phyloP scores from a whole-genome alignment of 306 rosid species.

The Cucurbita argyrosperma region DNA sequence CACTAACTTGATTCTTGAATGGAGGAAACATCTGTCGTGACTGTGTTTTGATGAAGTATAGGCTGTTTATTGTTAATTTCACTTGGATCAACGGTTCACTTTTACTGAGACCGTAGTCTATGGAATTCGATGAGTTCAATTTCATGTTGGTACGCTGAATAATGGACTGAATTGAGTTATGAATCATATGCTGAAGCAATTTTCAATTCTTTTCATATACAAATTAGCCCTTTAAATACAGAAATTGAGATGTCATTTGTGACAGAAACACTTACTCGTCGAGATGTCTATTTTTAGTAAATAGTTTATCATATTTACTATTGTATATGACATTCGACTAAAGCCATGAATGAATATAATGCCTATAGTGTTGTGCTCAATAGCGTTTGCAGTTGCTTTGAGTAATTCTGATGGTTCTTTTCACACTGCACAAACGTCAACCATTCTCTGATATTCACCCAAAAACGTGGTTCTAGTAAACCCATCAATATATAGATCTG shows the following conservation, averaged over 20 bases:
- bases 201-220: neutral
- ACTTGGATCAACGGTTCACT: neutral
- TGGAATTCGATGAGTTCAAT: neutral
- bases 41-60: neutral
- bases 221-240: neutral
- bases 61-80: neutral
- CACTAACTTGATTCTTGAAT: neutral
- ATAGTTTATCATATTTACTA: too few species aligned
- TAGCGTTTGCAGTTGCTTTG: neutral
- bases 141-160: neutral
- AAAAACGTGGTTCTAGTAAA: neutral
- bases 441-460: neutral
- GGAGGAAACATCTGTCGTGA: neutral
- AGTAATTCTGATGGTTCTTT: too few species aligned
- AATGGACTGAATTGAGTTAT: neutral
- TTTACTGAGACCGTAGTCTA: neutral
- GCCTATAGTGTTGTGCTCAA: neutral
- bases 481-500: neutral
- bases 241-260: neutral
- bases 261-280: too few species aligned
- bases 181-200: neutral
- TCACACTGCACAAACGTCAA: too few species aligned
- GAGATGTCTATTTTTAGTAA: too few species aligned
- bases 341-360: too few species aligned
- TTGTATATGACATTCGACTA: too few species aligned